Conservation (phyloP, 2,329 filamentous ascomycete genomes). For the Aspergillus sp. region DNA sequence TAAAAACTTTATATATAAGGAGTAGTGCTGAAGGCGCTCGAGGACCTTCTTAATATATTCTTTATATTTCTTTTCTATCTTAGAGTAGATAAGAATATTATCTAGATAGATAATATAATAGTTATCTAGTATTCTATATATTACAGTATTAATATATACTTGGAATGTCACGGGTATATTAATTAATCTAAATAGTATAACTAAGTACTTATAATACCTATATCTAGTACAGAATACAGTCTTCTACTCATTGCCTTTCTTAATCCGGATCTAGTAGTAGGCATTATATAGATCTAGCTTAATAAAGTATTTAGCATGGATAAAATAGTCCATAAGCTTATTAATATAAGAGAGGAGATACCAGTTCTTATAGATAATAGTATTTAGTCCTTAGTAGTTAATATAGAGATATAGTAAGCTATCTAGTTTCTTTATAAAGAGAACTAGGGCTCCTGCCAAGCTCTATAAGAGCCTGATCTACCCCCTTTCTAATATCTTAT, state of each 20-base stretch:
- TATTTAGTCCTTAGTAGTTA: background rate
- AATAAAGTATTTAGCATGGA: background rate
- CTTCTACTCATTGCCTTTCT: background rate
- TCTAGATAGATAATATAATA: background rate
- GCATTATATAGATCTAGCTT: background rate
- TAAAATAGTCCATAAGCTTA: background rate
- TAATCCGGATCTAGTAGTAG: background rate
- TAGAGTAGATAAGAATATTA: background rate
- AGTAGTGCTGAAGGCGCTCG: background rate
- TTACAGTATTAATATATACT: background rate
- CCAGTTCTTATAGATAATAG: background rate
- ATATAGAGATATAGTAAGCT: background rate
- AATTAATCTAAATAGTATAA: background rate
- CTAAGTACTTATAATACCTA: background rate
- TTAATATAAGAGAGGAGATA: background rate
- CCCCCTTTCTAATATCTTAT: too few relatives aligned
- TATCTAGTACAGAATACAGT: background rate
- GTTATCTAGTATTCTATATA: background rate
- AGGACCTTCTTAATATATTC: background rate
- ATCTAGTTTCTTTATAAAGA: background rate
- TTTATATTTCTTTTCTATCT: background rate
- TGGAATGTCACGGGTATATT: background rate
- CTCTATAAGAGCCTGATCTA: too few relatives aligned
- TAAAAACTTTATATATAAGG: background rate
- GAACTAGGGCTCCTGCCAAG: accelerated